Percentiles rank a stretch among this genome's conserved stretches.
These are phyloP conservation scores for Solanum habrochaites DNA, from an alignment of 257 asterid species.

Conservation along the genomic window DNA sequence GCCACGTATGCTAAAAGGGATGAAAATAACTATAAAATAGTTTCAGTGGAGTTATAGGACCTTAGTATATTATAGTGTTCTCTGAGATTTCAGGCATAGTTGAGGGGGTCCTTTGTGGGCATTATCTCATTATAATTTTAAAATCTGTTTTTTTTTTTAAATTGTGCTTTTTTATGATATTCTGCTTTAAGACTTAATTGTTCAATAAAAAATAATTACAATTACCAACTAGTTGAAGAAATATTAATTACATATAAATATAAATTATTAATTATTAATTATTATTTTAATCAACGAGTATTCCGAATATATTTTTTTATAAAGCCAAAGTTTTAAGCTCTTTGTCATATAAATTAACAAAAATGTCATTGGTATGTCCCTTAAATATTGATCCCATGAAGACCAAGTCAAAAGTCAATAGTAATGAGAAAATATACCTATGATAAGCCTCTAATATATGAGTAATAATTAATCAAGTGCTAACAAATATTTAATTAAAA, in stretches of 20 bases:
- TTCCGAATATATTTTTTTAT: neutral
- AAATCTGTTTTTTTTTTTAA: neutral
- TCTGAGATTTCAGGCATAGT: too few species aligned
- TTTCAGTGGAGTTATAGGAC: too few species aligned
- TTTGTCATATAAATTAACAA: neutral
- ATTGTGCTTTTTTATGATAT: neutral
- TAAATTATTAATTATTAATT: neutral
- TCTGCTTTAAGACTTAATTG: neutral
- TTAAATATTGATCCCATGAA: neutral
- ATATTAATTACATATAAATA: neutral
- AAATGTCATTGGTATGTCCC: neutral
- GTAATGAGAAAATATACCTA: neutral
- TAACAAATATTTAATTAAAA: neutral
- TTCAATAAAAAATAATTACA: neutral
- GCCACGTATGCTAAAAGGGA: too few species aligned
- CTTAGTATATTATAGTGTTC: too few species aligned
- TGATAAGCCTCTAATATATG: neutral
- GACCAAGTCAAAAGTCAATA: neutral
- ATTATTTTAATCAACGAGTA: neutral
- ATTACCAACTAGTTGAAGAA: neutral
- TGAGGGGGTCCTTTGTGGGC: too few species aligned
- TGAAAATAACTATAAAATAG: too few species aligned
- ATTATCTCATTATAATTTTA: too few species aligned
- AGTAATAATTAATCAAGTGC: neutral
- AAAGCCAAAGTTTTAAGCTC: neutral